Evolutionary conservation across 768 basidiomycete species (phyloP), one percentile per base, ranked within the genome.

Genomic region (Podaxis sp.): DNA sequence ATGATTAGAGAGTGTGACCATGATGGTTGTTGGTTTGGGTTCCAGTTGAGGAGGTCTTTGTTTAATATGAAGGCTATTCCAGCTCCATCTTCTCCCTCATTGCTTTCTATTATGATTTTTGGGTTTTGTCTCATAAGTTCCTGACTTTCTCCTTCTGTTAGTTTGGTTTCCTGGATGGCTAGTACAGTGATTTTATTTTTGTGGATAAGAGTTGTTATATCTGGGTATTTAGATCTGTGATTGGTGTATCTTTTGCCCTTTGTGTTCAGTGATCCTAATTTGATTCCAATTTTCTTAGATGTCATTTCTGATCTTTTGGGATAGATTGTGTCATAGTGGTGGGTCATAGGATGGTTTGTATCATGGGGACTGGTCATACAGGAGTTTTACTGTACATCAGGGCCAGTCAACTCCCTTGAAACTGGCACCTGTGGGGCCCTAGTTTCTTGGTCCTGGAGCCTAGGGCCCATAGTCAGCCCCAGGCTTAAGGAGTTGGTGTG

Each of bases 1-100:
- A 50, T 51, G 5, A 59, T 12, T 9, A 66, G 71, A 0, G 73
- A 55, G 17, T 77, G 59, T 13, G 55, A 13, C 13, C 3, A 57
- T 0, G 19, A 7, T 1, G 40, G 53, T 19, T 24, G 24, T 54
- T 59, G 0, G 47, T n/a, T 50, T 15, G 69, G 64, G 0, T 66
- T 43, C 19, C 62, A 61, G 3, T 64, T 61, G 1, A 67, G 65
- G 0, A 70, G 22, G 2, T 67, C 50, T 65, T 72, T 77, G 57
- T 78, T 76, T 9, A 78, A 53, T 0, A 76, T 65, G 3, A 77
- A 63, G 0, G 75, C 77, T 7, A 77, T 66, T 33, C 76, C 76
- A 63, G 52, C 65, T 12, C 64, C 56, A 17, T 65, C 24, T 25
- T 25, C 24, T 24, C 24, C 24, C 2, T 24, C 24, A 15, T 49